Evolutionary conservation across 257 asterid genomes (phyloP), one percentile per base, ranked within the genome.

Genomic region (Dorcoceras hygrometricum): DNA sequence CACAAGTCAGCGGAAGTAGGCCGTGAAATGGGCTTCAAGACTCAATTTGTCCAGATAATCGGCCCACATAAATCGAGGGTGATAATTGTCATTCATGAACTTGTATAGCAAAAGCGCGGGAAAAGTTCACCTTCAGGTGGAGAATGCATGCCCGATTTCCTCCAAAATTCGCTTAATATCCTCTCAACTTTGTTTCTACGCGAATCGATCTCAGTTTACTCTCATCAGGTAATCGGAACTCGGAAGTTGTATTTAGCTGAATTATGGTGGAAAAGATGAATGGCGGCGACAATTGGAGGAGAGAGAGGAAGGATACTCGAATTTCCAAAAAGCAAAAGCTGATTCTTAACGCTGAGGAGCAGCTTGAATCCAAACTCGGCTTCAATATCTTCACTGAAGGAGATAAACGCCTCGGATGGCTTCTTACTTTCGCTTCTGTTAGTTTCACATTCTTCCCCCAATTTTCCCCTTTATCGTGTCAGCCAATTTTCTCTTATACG

Each of bases 361-460:
- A 88, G 78, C 95, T 94, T 51, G 97, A 94, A 75, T 83, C 95
- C 10, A 94, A 87, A 77, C 89, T 86, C 54, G 99, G 97, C 1
- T 90, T 77, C 62, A 86, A 85, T 80, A 84, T 79, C 59, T 94
- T 88, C 75, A 88, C 92, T 2, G 95, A 88, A 70, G 99, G 99
- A 12, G 96, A 94, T 36, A 94, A 82, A 72, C 96, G 99, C 66
- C 97, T 90, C 19, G 99, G 99, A 23, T 94, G 99, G 99, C 80
- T 94, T 32, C 99, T 94, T 61, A 94, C 96, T 56, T 77, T 94
- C 57, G 78, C 97, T 58, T 79, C 98, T 5, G 98, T 89, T 76
- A 77, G 92, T 61, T 36, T 20, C 23, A 55, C 28, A 20, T 62
- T 31, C 57, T 57, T 34, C 19, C 36, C 36, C 28, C 62, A 26